Percentiles rank a stretch among this genome's conserved stretches.
Conservation (phyloP, 2,329 filamentous ascomycete genomes). For the Colletotrichum plurivorum region DNA sequence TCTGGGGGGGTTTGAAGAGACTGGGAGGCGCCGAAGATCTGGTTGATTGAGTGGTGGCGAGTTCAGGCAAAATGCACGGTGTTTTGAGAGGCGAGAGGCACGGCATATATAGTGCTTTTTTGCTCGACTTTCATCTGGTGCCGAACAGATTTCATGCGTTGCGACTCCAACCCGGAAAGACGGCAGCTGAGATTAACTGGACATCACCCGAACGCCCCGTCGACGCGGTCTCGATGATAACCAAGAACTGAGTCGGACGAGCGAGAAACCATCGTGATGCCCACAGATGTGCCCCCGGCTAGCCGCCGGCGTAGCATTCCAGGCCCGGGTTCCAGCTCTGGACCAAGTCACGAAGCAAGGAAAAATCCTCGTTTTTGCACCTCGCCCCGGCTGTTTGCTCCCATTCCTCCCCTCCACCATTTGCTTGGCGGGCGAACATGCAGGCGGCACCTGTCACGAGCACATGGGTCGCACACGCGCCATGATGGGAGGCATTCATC, state of each 20-base stretch:
- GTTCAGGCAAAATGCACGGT: slow-evolving; percentile 34
- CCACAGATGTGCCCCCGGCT: not conserved
- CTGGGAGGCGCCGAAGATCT: not conserved
- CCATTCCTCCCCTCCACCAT: not conserved
- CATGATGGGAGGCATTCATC: slow-evolving; percentile 34
- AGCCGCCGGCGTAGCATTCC: not conserved
- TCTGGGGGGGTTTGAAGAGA: not conserved
- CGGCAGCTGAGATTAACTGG: slow-evolving; percentile 7
- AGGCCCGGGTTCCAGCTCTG: slow-evolving; percentile 2
- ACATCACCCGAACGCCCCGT: not conserved
- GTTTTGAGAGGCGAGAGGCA: not conserved
- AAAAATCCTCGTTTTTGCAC: not conserved
- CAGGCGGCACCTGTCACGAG: slow-evolving; percentile 25
- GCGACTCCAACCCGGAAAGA: not conserved
- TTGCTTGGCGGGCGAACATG: not conserved
- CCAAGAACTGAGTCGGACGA: not conserved
- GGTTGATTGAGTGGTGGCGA: slow-evolving; percentile 20
- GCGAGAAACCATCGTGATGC: slow-evolving; percentile 6
- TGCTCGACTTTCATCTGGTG: not conserved
- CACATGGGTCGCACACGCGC: not conserved
- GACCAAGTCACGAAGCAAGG: slow-evolving; percentile 4
- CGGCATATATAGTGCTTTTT: slow-evolving; percentile 33
- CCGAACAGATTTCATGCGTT: not conserved
- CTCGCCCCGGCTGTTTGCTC: not conserved
- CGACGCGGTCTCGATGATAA: not conserved